Base-by-base conservation (phyloP, 352 stramenopile genomes). In the Peronospora belbahrii region DNA sequence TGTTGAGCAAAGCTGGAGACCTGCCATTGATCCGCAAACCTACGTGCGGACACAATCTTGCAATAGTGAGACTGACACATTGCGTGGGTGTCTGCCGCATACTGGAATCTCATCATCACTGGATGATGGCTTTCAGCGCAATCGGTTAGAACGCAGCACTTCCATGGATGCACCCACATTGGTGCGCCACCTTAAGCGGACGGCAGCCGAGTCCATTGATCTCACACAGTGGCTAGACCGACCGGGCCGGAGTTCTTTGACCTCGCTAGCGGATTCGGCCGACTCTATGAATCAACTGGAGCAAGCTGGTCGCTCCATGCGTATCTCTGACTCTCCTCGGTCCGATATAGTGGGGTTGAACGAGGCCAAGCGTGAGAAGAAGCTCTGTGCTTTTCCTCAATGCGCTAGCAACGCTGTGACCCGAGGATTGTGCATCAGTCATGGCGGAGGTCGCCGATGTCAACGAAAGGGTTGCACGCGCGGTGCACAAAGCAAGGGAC, bases 401-500 rank as follows among this genome's bases (percentile, higher is more conserved):
- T 93, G 82, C 51, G 40, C 53, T 8, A 88, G 76, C 52, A 91
- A 87, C 47, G 78, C 82, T 5, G 79, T 90, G 35, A 90, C 79
- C 13, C 70, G 82, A 19, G 82, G 82, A 6, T 65, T 90, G 20
- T 93, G 82, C 42, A 89, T 90, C 8, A 85, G 72, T 37, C 81
- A 92, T 45, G 81, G 81, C 22, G 81, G 81, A 24, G 81, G 81
- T 1, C 74, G 81, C 0, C 75, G 80, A 17, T 93, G 81, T 52
- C 80, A 93, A 55, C 73, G 74, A 28, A 88, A 89, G 39, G 81
- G 76, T 18, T 93, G 81, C 56, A 90, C 78, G 18, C 76, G 81
- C 43, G 69, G 81, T 7, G 82, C 74, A 7, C 82, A 87, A 67
- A 88, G 77, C 54, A 88, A 88, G 35, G 82, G 82, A 0, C 59